A percentile compares a stretch with the other conserved stretches of the same genome.
These are phyloP conservation scores for Penicillium occitanis DNA, from an alignment of 2,329 filamentous ascomycete species.

Conservation along the genomic window DNA sequence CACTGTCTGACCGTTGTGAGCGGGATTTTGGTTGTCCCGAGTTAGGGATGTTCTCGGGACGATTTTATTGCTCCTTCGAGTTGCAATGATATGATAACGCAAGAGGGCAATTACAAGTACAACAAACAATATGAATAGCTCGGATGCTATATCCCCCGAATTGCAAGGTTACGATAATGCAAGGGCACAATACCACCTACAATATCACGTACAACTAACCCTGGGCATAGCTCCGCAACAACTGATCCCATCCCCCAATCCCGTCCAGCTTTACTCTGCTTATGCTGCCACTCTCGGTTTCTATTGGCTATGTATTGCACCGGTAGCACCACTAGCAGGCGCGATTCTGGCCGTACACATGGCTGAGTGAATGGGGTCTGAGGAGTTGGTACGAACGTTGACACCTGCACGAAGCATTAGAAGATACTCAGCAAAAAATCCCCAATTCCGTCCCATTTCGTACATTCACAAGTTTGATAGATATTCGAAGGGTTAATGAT, in stretches of 20 bases:
- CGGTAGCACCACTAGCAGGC: background rate
- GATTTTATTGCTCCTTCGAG: background rate
- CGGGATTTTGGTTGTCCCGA: background rate
- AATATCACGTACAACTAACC: background rate
- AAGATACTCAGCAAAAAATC: background rate
- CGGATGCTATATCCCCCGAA: background rate
- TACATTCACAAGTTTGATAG: background rate
- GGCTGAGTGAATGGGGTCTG: background rate
- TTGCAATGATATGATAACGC: background rate
- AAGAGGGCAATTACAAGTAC: background rate
- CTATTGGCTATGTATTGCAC: background rate
- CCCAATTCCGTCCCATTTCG: background rate
- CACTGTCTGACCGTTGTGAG: background rate
- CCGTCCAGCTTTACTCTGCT: background rate
- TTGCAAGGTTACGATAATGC: background rate
- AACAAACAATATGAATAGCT: background rate
- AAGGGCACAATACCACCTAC: background rate
- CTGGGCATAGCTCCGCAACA: background rate
- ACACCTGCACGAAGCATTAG: background rate
- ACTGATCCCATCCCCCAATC: background rate
- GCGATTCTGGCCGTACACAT: too few relatives aligned
- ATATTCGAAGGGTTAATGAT: background rate
- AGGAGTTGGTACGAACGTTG: background rate
- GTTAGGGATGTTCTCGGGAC: background rate
- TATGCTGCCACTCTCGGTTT: background rate